Evolutionary conservation across 2,329 filamentous ascomycete genomes (phyloP).

Genomic region (Trichophyton equinum): DNA sequence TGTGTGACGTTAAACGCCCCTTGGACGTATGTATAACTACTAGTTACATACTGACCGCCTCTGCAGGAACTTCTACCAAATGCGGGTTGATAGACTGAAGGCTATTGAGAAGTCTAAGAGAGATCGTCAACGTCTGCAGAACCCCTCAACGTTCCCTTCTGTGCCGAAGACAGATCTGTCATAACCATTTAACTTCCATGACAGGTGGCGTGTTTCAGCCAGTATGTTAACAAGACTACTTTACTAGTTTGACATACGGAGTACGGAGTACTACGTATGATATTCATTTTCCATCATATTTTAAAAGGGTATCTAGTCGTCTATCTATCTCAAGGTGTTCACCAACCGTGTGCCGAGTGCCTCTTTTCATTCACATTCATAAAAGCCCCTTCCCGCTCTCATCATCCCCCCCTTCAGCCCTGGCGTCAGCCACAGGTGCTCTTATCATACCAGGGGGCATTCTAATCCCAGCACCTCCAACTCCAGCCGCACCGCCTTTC

Average conservation of each 20-base stretch:
- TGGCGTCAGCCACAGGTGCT: not conserved
- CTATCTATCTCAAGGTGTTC: not conserved
- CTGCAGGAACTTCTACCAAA: slow-evolving; percentile 67
- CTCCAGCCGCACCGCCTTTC: slow-evolving; percentile 14
- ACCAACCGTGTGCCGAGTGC: not conserved
- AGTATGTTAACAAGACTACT: no score
- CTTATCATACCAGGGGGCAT: slow-evolving; percentile 28
- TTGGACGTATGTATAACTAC: not conserved
- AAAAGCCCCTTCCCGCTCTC: not conserved
- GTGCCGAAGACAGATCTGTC: slow-evolving; percentile 52
- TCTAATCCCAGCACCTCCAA: slow-evolving; percentile 26
- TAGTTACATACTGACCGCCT: not conserved
- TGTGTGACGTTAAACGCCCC: slow-evolving; percentile 5
- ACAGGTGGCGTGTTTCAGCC: not conserved
- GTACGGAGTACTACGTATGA: not conserved
- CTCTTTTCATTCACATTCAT: not conserved
- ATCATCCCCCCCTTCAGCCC: not conserved
- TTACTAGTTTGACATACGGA: not conserved
- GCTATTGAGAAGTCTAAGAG: slow-evolving; percentile 67
- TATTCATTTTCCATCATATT: not conserved
- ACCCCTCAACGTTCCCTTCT: slow-evolving; percentile 70
- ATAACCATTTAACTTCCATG: not conserved
- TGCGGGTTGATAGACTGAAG: slow-evolving; percentile 65
- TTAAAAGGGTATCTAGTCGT: not conserved
- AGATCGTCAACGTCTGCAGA: slow-evolving; percentile 66